These are phyloP conservation scores for Bryoerythrophyllum caledonicum DNA, from an alignment of 225 moss, liverwort and hornwort species.

Conservation along the genomic window DNA sequence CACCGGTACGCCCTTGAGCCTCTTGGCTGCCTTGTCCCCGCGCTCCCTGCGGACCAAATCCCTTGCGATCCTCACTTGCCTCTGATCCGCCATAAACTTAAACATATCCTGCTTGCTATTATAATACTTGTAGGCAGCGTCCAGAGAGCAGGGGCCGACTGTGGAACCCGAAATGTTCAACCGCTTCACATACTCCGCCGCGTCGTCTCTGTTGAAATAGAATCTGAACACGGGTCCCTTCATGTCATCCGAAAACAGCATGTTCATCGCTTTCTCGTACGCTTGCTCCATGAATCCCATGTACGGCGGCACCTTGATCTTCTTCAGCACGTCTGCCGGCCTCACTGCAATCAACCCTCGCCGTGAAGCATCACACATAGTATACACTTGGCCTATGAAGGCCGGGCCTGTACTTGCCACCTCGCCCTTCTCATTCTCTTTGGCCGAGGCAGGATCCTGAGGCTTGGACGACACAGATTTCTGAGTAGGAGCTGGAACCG, in stretches of 20 bases:
- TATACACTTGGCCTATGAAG: slow-evolving; percentile 95
- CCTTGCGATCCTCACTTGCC: slow-evolving; percentile 86
- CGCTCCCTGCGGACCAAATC: slow-evolving; percentile 69
- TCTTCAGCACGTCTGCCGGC: slow-evolving; percentile 70
- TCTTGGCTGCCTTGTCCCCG: slow-evolving; percentile 72
- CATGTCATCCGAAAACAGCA: slow-evolving; percentile 70
- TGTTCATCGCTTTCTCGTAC: slow-evolving; percentile 38
- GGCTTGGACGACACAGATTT: slow-evolving; percentile 38
- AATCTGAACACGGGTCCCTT: slow-evolving; percentile 91
- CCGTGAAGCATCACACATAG: slow-evolving; percentile 93
- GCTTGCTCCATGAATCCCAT: slow-evolving; percentile 70
- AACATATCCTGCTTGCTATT: slow-evolving; percentile 92
- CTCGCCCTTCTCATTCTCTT: slow-evolving; percentile 46
- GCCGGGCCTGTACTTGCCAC: slow-evolving; percentile 82
- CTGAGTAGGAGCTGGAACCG: slow-evolving; percentile 25
- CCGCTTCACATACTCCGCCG: slow-evolving; percentile 77
- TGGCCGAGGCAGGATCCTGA: slow-evolving; percentile 27
- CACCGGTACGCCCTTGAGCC: slow-evolving; percentile 91
- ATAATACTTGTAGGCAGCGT: slow-evolving; percentile 92
- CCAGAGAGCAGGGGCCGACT: slow-evolving; percentile 90
- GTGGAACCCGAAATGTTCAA: slow-evolving; percentile 85
- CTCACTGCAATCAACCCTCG: slow-evolving; percentile 91
- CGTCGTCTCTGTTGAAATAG: slow-evolving; percentile 90
- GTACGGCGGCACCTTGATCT: slow-evolving; percentile 70
- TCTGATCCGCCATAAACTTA: slow-evolving; percentile 78